Evolutionary conservation across 2,329 filamentous ascomycete species (phyloP).

Genomic region (Xylariaceae sp.): DNA sequence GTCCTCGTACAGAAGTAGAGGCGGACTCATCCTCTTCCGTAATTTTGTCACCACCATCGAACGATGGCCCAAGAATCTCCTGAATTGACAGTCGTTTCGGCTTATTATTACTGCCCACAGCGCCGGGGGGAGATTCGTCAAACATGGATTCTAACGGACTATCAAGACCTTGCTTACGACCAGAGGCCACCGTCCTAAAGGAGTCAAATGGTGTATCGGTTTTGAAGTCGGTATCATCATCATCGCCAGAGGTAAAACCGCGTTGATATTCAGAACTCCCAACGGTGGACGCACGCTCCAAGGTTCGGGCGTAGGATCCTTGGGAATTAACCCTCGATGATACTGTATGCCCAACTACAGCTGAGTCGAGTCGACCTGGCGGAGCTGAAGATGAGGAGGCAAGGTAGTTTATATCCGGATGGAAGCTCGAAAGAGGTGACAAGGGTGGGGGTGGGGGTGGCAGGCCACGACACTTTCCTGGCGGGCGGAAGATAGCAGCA

Average conservation of each 20-base stretch:
- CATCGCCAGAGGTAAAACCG: conserved; percentile 63
- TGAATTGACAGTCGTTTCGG: conserved; percentile 56
- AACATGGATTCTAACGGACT: conserved; percentile 76
- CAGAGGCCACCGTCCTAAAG: conserved; percentile 65
- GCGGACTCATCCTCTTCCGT: conserved; percentile 59
- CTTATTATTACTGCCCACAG: conserved; percentile 47
- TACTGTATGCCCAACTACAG: conserved; percentile 14
- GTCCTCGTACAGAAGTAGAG: conserved; percentile 47
- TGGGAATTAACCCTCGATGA: conserved; percentile 29
- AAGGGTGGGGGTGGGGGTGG: conserved; percentile 56
- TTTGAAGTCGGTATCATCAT: conserved; percentile 57
- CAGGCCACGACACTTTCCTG: conserved; percentile 41
- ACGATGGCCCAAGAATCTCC: conserved; percentile 53
- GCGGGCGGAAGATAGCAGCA: conserved; percentile 31
- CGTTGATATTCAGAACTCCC: conserved; percentile 68
- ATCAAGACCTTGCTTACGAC: conserved; percentile 61
- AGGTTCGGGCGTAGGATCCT: conserved; percentile 30
- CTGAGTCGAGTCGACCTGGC: conserved; percentile 31
- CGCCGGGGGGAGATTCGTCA: conserved; percentile 68
- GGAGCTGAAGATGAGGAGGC: conserved; percentile 42
- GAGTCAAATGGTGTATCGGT: conserved; percentile 77
- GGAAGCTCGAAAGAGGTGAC: conserved; percentile 51
- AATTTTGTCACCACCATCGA: conserved; percentile 54
- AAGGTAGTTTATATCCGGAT: conserved; percentile 48
- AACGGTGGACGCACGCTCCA: conserved; percentile 61